A percentile compares a stretch with the other conserved stretches of the same genome.
Evolutionary conservation across 495 filamentous ascomycete species (phyloP).

Genomic region (Parmelia sp.): DNA sequence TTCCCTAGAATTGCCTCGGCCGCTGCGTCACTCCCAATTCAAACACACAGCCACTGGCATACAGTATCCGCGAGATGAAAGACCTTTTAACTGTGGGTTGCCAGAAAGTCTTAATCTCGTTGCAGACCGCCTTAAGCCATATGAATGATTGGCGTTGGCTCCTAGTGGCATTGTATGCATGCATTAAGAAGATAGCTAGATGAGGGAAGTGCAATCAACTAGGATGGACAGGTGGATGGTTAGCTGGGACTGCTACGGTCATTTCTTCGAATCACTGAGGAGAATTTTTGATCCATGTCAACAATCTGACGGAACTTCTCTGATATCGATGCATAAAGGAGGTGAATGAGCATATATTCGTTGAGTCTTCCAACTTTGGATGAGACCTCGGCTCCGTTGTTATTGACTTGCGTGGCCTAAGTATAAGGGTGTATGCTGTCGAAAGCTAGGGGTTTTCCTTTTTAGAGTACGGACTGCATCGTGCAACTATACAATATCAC

Average conservation of each 20-base stretch:
- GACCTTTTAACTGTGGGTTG: constrained; percentile 20
- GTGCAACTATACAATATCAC: not conserved
- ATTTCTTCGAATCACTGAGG: no score
- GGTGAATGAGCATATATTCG: not conserved
- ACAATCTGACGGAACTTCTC: not conserved
- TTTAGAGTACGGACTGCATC: not conserved
- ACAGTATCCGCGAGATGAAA: constrained; percentile 35
- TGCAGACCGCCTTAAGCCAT: not conserved
- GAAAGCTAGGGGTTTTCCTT: not conserved
- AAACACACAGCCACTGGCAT: not conserved
- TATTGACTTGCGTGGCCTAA: no score
- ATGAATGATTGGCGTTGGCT: not conserved
- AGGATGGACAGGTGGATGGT: not conserved
- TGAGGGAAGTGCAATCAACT: not conserved
- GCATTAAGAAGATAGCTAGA: no score
- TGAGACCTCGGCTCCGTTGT: no score
- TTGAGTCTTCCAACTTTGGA: not conserved
- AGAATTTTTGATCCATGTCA: no score
- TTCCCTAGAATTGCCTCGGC: not conserved
- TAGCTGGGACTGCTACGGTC: not conserved
- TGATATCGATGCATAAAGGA: not conserved
- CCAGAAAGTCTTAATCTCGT: not conserved
- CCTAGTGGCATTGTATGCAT: not conserved
- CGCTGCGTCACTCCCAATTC: not conserved
- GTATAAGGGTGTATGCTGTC: not conserved